Base-by-base conservation (phyloP, 306 rosid genomes). In the Luffa aegyptiaca region DNA sequence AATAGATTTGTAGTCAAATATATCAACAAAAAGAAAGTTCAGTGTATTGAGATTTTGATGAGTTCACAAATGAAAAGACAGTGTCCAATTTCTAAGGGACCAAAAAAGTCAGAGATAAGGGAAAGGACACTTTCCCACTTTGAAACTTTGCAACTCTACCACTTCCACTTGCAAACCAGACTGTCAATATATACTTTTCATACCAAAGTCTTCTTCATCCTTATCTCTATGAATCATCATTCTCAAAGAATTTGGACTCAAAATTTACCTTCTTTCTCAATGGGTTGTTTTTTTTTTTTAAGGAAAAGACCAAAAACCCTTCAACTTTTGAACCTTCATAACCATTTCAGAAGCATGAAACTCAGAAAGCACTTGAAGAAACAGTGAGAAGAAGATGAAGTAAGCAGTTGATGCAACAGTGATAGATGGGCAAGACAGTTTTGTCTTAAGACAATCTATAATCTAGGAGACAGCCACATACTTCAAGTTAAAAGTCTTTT, bases 161-260 rank as follows among this genome's bases (percentile, higher is more conserved):
- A 41, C 39, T 21, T 71, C 57, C 76, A 44, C 11, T 44, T 45
- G 17, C 76, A 26, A 44, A 71, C 77, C 77, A 71, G 57, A 71
- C 20, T 26, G 39, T 46, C 77, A 71, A 46, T 21, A 31, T 49
- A 46, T 42, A 5, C 14, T 48, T 71, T 71, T 26, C 37, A 9
- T 11, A 2, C 57, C 57, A 71, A 46, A 46, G 20, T 46, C 77
- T 71, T 46, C 77, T 21, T 71, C 41, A 71, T 71, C 77, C 77
- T 71, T 71, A 71, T 71, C 77, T 12, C 37, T 46, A 48, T 20
- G 10, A 45, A 71, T 71, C 77, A 71, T 71, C 41, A 71, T 71
- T 71, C 36, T 37, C 51, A 39, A 18, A 66, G 57, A 46, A 14
- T 21, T 46, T 69, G 75, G 57, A 63, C 42, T 5, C 18, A 26